phyloP scores from a whole-genome alignment of 768 basidiomycete genomes.

The Russula sp. region DNA sequence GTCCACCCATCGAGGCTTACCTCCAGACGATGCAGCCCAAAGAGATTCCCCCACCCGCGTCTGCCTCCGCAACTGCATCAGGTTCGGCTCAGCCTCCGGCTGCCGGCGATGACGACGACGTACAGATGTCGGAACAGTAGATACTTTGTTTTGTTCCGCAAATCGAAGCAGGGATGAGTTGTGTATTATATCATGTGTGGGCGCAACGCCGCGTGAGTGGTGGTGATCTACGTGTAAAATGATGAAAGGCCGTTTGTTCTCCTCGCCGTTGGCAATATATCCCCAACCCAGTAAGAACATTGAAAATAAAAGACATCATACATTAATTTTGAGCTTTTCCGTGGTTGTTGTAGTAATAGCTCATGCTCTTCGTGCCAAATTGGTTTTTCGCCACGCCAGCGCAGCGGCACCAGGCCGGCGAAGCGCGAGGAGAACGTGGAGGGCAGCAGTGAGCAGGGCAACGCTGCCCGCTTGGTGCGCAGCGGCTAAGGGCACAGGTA shows the following conservation, averaged over 20 bases:
- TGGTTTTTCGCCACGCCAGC: slow-evolving; percentile 51
- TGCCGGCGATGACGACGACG: slow-evolving; percentile 71
- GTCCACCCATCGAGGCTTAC: slow-evolving; percentile 69
- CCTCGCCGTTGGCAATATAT: neutral
- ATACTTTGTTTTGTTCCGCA: slow-evolving; percentile 1
- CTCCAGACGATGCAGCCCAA: slow-evolving; percentile 77
- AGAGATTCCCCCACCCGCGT: slow-evolving; percentile 41
- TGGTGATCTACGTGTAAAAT: slow-evolving; percentile 14
- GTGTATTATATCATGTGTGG: slow-evolving; percentile 9
- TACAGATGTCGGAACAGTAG: slow-evolving; percentile 75
- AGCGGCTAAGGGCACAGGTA: slow-evolving; percentile 89
- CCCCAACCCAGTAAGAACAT: neutral
- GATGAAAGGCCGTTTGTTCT: neutral
- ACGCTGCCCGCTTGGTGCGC: slow-evolving; percentile 96
- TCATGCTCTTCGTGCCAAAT: slow-evolving; percentile 19
- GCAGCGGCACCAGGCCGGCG: slow-evolving; percentile 69
- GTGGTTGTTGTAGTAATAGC: neutral
- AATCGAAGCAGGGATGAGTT: slow-evolving; percentile 10
- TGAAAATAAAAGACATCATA: neutral
- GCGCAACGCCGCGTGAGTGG: neutral
- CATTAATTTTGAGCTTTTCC: neutral
- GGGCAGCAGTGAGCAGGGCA: slow-evolving; percentile 74
- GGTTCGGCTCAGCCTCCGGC: slow-evolving; percentile 41
- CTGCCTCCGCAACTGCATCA: slow-evolving; percentile 36
- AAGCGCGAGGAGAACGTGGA: slow-evolving; percentile 71